Evolutionary conservation across 257 asterid genomes (phyloP), one percentile per base, ranked within the genome.

Genomic region (Scutellaria barbata): DNA sequence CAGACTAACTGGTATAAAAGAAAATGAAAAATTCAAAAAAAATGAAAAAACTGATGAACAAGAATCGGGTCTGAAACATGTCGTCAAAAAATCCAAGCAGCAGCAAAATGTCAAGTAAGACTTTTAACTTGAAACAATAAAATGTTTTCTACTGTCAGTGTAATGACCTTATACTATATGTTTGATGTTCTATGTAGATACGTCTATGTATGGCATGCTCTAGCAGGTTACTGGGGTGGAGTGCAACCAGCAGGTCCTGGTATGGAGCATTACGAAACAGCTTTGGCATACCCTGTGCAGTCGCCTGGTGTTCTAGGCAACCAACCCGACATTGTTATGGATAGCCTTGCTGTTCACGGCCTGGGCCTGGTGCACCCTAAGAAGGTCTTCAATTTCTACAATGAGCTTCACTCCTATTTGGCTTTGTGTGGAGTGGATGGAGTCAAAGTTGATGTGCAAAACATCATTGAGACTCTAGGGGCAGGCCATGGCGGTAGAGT

Each of bases 401-500:
- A 92, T 39, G 98, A 92, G 84, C 92, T 90, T 41, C 98, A 92
- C 61, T 83, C 97, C 40, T 92, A 92, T 77, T 81, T 92, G 43
- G 95, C 95, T 18, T 85, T 96, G 3, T 92, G 98, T 62, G 98
- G 98, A 39, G 85, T 92, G 0, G 98, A 92, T 76, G 98, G 98
- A 55, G 98, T 92, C 77, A 92, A 92, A 84, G 98, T 92, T 39
- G 98, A 92, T 20, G 98, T 92, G 62, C 98, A 92, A 82, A 92
- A 87, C 85, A 92, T 92, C 30, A 87, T 92, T 7, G 98, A 92
- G 82, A 92, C 98, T 66, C 95, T 92, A 7, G 98, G 98, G 46
- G 90, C 96, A 63, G 98, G 98, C 76, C 91, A 92, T 59, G 98
- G 98, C 47, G 98, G 98, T 9, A 81, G 98, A 66, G 98, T 92